Percentiles rank a stretch among this genome's conserved stretches.
Conservation (phyloP, 148 eudicot species). For the Gaultheria prostrata region DNA sequence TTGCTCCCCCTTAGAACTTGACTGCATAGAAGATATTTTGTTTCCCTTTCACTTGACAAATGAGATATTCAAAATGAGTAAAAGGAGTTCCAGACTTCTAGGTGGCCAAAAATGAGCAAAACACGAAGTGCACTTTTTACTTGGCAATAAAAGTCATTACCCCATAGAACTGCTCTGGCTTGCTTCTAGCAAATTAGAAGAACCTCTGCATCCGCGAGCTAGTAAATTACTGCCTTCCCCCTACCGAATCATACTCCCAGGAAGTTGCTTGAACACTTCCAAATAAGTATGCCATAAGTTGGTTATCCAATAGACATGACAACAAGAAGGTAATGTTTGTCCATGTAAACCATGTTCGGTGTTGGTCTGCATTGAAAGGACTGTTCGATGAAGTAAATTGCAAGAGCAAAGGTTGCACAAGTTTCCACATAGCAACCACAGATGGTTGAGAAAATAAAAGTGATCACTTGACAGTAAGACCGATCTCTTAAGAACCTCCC, state of each 20-base stretch:
- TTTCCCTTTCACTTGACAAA: too few relatives aligned
- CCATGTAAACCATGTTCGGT: background rate
- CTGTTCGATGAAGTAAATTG: background rate
- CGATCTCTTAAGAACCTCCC: background rate
- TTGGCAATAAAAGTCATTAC: background rate
- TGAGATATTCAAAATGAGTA: too few relatives aligned
- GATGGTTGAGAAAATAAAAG: background rate
- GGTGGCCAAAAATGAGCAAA: too few relatives aligned
- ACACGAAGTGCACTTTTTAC: too few relatives aligned
- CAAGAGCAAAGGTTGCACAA: background rate
- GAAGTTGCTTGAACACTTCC: background rate
- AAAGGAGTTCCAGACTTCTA: too few relatives aligned
- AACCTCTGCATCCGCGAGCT: background rate
- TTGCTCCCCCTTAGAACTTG: too few relatives aligned
- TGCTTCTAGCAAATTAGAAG: background rate
- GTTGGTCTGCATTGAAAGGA: background rate
- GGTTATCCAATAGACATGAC: background rate
- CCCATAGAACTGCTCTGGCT: background rate
- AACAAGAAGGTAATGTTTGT: background rate
- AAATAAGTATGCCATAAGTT: background rate
- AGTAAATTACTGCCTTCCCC: slow-evolving; percentile 1
- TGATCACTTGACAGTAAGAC: too few relatives aligned
- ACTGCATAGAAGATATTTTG: too few relatives aligned
- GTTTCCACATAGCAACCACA: background rate
- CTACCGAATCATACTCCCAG: background rate